Base-by-base conservation (phyloP, 2,329 filamentous ascomycete species). In the Fusarium sp. region DNA sequence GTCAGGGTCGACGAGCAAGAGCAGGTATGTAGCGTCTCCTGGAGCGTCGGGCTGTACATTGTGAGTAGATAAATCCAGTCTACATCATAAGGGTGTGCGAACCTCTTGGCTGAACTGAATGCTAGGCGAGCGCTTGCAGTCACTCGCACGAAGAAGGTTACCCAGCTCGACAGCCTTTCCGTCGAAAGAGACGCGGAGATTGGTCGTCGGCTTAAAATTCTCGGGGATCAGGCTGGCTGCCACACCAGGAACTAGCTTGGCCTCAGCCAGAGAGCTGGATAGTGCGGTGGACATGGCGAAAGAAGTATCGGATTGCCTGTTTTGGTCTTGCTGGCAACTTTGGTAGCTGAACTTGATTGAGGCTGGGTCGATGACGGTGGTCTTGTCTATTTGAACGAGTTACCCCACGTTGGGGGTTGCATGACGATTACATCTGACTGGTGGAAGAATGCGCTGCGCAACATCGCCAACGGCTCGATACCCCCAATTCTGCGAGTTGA, bases 1-100 rank as follows among this genome's bases (percentile, higher is more conserved):
- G 61, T 87, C 86, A 0, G 85, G 85, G 57, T 87, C 86, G 22
- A 86, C 78, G 40, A 88, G 78, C 66, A 87, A 76, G 51, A 87
- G 76, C 36, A 81, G 80, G 74, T 85, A 87, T 2, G 77, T 78
- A 1, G 76, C 69, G 28, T 72, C 74, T 10, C 72, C 63, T 1
- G 73, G 62, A 4, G 72, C 72, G n/a, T 72, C 75, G 7, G 61
- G 31, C 73, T 79, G 24, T 4, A 45, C 7, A 22, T 2, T 4
- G 13, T 31, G 7, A 60, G 45, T 38, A 24, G 49, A n/a, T 13
- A 28, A 26, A 10, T 13, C 15, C 11, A 2, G 10, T 4, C 2
- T 2, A 20, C 0, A 3, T 22, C 11, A 31, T 31, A 11, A 4
- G 1, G 17, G 13, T 14, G 22, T 48, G 62, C 24, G 77, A 40